Evolutionary conservation across 2,329 filamentous ascomycete genomes (phyloP).

Genomic region (Pestalotiopsis sp.): DNA sequence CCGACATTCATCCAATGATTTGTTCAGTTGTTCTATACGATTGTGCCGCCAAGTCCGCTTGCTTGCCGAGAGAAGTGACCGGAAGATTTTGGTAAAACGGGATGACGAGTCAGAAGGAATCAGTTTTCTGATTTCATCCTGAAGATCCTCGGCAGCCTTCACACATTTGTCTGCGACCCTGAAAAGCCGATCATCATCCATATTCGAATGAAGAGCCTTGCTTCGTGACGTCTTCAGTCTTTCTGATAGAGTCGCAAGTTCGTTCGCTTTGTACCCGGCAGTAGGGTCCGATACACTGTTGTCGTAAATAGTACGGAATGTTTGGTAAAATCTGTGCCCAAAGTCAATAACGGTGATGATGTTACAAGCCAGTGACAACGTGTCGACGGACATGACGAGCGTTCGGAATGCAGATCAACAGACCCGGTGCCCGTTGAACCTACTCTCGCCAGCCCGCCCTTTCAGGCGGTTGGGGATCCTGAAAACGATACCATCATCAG

Average conservation of each 20-base stretch:
- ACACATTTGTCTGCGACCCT: not conserved
- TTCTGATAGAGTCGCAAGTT: not conserved
- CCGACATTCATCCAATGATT: not conserved
- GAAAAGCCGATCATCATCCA: not conserved
- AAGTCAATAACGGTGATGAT: not conserved
- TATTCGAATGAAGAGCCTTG: not conserved
- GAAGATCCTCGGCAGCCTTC: not conserved
- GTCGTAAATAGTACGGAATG: not conserved
- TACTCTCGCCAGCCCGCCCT: not conserved
- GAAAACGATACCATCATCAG: too few relatives aligned
- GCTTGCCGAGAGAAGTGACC: not conserved
- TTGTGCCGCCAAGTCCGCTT: not conserved
- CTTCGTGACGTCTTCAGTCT: not conserved
- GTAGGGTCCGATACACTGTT: not conserved
- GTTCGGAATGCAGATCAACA: not conserved
- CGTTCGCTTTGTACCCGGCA: not conserved
- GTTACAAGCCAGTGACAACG: not conserved
- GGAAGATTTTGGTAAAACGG: too few relatives aligned
- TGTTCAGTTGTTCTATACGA: not conserved
- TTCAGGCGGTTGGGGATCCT: too few relatives aligned
- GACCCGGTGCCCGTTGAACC: not conserved
- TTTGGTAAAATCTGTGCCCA: not conserved
- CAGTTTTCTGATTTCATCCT: too few relatives aligned
- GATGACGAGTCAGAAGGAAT: too few relatives aligned
- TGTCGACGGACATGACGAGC: not conserved